Evolutionary conservation across 2,329 filamentous ascomycete species (phyloP), one percentile per base, ranked within the genome.

Genomic region (Colletotrichum tropicicola): DNA sequence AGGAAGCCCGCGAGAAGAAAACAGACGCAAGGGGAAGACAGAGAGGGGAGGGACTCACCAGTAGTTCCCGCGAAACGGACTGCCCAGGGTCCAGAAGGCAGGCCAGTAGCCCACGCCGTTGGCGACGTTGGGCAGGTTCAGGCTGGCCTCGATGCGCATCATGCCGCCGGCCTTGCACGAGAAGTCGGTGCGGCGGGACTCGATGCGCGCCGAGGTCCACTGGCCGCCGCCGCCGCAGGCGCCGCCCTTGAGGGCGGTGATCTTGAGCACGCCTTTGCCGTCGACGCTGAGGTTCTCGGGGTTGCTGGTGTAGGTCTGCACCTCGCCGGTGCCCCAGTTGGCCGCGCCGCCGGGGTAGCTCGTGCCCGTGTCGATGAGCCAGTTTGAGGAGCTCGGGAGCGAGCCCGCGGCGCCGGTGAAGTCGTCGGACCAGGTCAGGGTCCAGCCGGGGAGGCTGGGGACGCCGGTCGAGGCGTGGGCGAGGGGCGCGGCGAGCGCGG

Each of bases 201-300:
- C 80, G 62, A 83, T 76, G 27, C 81, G 79, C 3, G 76, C 74
- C 8, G 80, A 82, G 5, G 79, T 82, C 81, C 80, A 84, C 13
- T 6, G 15, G 37, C n/a, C 37, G 17, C 37, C 37, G 6, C 2
- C 35, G 35, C 35, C 15, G 3, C 2, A n/a, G 6, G 6, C 25
- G 3, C 12, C 43, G 43, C 28, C 17, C 37, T 23, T 45, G n/a
- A 52, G 30, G 10, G 27, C 48, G 30, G 48, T 52, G 30, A 52
- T 52, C 12, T 39, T 32, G 17, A 52, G 30, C n/a, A 65, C 64
- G 44, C 68, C 70, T 17, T 63, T 62, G 30, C 72, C 71, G n/a
- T 78, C 78, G 65, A 83, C 71, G 61, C 70, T 73, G 37, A 84
- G 65, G 71, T 85, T 85, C 39, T 70, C 59, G 7, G 66, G 27